Percentiles rank a stretch among this genome's conserved stretches.
These are phyloP conservation scores for Casaregolazyma lundiana DNA, from an alignment of 1,139 yeast genomes.

Conservation along the genomic window DNA sequence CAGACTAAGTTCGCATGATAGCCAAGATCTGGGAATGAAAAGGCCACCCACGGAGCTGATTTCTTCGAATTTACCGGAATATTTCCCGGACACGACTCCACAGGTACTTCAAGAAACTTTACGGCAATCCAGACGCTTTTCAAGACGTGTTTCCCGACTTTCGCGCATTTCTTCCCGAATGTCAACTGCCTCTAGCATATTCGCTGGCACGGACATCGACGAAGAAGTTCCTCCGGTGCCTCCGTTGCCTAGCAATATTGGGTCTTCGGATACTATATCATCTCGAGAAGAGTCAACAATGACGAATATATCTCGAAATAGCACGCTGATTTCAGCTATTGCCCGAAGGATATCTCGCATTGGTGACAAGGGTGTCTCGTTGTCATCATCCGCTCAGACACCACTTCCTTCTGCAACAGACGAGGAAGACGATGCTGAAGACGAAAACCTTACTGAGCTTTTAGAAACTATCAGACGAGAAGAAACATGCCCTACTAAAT, in stretches of 20 bases:
- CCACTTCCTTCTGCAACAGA: conserved; percentile 20
- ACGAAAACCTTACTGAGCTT: conserved; percentile 16
- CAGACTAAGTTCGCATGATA: not conserved
- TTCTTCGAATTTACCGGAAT: conserved; percentile 83
- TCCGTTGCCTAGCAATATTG: conserved; percentile 15
- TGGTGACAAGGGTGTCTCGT: conserved; percentile 22
- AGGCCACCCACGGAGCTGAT: conserved; percentile 92
- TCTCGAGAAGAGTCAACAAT: conserved; percentile 3
- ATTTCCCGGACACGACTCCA: conserved; percentile 81
- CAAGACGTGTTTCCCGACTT: conserved; percentile 53
- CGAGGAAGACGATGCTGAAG: conserved; percentile 25
- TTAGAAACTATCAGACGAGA: conserved; percentile 45
- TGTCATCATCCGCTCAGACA: conserved; percentile 1
- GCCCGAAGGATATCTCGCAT: conserved; percentile 26
- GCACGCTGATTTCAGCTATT: conserved; percentile 21
- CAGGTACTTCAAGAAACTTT: conserved; percentile 73
- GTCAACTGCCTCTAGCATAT: conserved; percentile 28
- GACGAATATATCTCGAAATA: conserved; percentile 7
- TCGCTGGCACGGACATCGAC: conserved; percentile 27
- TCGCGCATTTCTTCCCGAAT: conserved; percentile 29
- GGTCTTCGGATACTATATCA: not conserved
- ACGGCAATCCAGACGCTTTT: conserved; percentile 74
- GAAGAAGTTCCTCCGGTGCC: conserved; percentile 33
- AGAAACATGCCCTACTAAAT: conserved; percentile 61
- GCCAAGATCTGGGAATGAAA: conserved; percentile 37